These are phyloP conservation scores for Aureococcus anophagefferens DNA, from an alignment of 108 stramenopile genomes.

Conservation along the genomic window DNA sequence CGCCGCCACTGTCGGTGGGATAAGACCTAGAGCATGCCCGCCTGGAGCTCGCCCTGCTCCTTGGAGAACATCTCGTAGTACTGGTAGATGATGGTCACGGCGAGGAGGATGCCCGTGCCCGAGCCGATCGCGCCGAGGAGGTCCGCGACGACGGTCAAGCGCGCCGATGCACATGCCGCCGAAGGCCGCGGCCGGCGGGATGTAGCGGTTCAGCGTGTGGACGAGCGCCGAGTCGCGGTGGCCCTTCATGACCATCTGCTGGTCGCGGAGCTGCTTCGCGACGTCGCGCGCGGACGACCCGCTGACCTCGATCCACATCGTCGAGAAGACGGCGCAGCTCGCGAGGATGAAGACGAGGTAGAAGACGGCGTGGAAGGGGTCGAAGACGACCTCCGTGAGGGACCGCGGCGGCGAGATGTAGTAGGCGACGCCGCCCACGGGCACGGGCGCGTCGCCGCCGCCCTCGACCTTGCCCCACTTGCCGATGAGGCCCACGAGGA, in stretches of 20 bases:
- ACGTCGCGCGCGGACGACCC: conserved; percentile 93
- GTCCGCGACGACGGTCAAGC: conserved; percentile 89
- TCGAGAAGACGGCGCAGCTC: conserved; percentile 93
- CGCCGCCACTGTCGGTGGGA: no score
- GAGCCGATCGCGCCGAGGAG: conserved; percentile 97
- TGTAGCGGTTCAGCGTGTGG: conserved; percentile 95
- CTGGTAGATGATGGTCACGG: conserved; percentile 98
- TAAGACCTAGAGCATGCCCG: no score
- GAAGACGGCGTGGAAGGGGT: conserved; percentile 97
- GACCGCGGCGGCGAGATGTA: conserved; percentile 93
- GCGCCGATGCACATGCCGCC: conserved; percentile 99
- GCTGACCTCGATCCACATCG: conserved; percentile 97
- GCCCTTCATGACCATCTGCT: conserved; percentile 98
- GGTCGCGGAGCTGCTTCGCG: conserved; percentile 95
- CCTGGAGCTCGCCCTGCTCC: no score
- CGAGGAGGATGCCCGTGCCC: conserved; percentile 91
- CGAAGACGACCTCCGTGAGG: conserved; percentile 84
- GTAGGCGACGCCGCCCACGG: conserved; percentile 98
- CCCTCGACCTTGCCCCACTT: conserved; percentile 94
- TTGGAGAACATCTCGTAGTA: conserved; percentile 66
- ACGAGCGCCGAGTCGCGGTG: conserved; percentile 89
- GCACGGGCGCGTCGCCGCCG: conserved; percentile 67
- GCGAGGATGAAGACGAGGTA: conserved; percentile 95
- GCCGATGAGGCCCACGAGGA: conserved; percentile 92
- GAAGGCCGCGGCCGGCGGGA: conserved; percentile 96